Evolutionary conservation across 1,284 basidiomycete genomes (phyloP), one percentile per base, ranked within the genome.

Genomic region (Irpex sp.): DNA sequence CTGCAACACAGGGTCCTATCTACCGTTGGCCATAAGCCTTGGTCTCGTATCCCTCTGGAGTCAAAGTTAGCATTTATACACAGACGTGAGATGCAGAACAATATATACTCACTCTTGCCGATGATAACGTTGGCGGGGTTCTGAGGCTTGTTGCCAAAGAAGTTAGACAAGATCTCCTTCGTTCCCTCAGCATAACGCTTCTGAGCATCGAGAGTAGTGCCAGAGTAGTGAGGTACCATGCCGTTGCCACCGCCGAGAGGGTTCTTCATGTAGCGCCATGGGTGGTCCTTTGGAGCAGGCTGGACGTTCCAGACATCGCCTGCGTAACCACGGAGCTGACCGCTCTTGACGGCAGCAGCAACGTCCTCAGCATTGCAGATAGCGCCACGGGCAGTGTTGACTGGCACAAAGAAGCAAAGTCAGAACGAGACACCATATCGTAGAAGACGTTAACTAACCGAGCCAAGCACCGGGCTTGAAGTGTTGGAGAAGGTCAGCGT

Each of bases 381-480:
- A 58, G 95, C 95, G 55, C 95, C 95, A 70, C 94, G 93, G 51
- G 95, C 95, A 36, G 94, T 96, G 85, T 97, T 96, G 74, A 97
- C 88, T 65, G 46, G 4, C 11, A 13, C 6, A 4, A 58, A 7
- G 15, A 56, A 15, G 9, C 9, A 11, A 43, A 33, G 9, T 19
- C 19, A 59, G 21, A 3, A 50, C 15, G 4, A 55, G 31, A 31
- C 4, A 3, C 2, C 26, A 26, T 19, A 8, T 17, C 21, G 33
- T 3, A 35, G 53, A 49, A 5, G 9, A 26, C 0, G 19, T 1
- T 21, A 15, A 35, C 61, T 37, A 26, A 65, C 63, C 63, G 68
- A 96, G 84, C 90, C 92, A 95, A n/a, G 91, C 83, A 57, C 88
- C 83, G 72, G 92, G 90, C 85, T 98, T 97, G 86, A 97, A 93